Percentiles rank a stretch among this genome's conserved stretches.
phyloP scores from a whole-genome alignment of 148 eudicot species.

The Camellia granthamiana region DNA sequence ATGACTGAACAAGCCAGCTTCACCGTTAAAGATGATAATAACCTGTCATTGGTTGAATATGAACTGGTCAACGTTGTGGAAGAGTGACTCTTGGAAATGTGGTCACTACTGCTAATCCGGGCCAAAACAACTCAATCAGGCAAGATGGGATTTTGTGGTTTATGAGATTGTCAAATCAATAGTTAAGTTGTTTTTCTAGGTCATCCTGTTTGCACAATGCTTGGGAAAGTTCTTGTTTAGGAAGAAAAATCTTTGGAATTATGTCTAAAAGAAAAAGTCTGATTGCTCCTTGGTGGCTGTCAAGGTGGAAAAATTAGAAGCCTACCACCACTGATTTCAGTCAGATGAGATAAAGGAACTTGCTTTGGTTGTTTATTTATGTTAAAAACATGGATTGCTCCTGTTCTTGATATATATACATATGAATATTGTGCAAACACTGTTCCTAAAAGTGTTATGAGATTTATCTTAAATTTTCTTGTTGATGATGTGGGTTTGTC shows the following conservation, averaged over 20 bases:
- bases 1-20: conserved; percentile 42
- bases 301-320: conserved; percentile 4
- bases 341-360: conserved; percentile 8
- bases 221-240: conserved; percentile 10
- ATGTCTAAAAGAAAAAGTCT: background rate
- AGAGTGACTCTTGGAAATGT: conserved; percentile 18
- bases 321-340: background rate
- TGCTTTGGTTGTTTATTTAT: conserved; percentile 1
- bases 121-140: conserved; percentile 22
- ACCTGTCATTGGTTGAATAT: conserved; percentile 56
- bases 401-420: background rate
- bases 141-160: conserved; percentile 17
- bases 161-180: conserved; percentile 13
- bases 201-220: conserved; percentile 1
- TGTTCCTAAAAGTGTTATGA: background rate
- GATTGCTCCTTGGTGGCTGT: conserved; percentile 3
- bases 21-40: conserved; percentile 54
- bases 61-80: conserved; percentile 60
- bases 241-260: background rate
- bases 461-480: background rate
- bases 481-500: background rate
- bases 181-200: conserved; percentile 14
- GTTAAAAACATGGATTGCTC: conserved; percentile 12
- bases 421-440: background rate
- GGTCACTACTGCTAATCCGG: background rate